A percentile compares a stretch with the other conserved stretches of the same genome.
These are phyloP conservation scores for Brassica carinata DNA, from an alignment of 345 rosid genomes.

Conservation along the genomic window DNA sequence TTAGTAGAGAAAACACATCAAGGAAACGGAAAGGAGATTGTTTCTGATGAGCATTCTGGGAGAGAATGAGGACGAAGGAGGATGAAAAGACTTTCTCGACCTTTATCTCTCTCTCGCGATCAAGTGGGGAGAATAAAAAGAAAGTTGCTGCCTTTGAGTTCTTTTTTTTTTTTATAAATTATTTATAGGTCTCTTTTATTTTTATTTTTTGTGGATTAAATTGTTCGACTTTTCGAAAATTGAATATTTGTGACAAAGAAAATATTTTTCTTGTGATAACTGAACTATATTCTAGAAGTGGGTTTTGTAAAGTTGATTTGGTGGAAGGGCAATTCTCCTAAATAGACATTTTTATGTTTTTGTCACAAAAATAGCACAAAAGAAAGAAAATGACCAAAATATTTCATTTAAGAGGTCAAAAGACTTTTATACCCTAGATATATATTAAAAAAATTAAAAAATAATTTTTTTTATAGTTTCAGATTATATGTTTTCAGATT, in stretches of 20 bases:
- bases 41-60: conserved; percentile 39
- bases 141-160: conserved; percentile 28
- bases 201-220: not conserved
- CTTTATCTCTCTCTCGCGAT: conserved; percentile 32
- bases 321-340: not conserved
- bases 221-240: conserved; percentile 19
- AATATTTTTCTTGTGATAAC: not conserved
- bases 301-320: not conserved
- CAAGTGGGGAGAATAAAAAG: conserved; percentile 37
- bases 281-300: not conserved
- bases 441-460: too few species aligned
- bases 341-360: too few species aligned
- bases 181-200: not conserved
- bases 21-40: conserved; percentile 29
- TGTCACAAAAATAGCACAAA: too few species aligned
- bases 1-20: conserved; percentile 41
- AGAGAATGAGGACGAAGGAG: conserved; percentile 27
- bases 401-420: too few species aligned
- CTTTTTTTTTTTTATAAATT: not conserved
- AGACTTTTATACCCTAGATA: too few species aligned
- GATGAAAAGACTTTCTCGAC: conserved; percentile 37
- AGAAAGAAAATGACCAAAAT: too few species aligned
- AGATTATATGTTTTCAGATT: too few species aligned
- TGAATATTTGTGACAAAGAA: not conserved
- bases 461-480: too few species aligned